phyloP scores from a whole-genome alignment of 148 eudicot genomes.

The Talinum fruticosum region DNA sequence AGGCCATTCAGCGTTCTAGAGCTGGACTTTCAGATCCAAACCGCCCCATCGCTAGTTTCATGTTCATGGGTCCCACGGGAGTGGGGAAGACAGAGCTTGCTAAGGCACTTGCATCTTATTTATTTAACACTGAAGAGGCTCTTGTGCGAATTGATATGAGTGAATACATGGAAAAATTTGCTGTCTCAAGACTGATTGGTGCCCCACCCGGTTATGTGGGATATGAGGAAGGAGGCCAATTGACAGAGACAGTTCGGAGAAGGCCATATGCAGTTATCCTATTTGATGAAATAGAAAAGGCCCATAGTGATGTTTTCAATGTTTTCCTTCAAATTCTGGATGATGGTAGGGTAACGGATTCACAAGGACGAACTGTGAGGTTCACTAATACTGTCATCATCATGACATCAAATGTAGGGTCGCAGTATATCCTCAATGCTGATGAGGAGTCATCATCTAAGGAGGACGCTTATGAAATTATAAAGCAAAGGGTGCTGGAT shows the following conservation, averaged over 20 bases:
- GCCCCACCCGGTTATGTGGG: constrained; percentile 96
- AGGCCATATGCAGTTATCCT: constrained; percentile 84
- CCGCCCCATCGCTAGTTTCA: constrained; percentile 88
- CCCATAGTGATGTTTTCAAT: constrained; percentile 80
- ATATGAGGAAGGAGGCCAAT: constrained; percentile 86
- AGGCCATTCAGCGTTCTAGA: constrained; percentile 92
- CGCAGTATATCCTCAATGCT: constrained; percentile 72
- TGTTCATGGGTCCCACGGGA: constrained; percentile 98
- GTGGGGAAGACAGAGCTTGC: constrained; percentile 93
- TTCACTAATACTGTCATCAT: constrained; percentile 87
- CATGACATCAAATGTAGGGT: constrained; percentile 96
- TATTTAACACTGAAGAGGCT: constrained; percentile 89
- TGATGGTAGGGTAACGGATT: constrained; percentile 88
- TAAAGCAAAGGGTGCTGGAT: constrained; percentile 84
- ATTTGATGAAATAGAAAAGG: constrained; percentile 92
- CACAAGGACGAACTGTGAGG: constrained; percentile 90
- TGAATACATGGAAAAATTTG: constrained; percentile 88
- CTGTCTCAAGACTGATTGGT: constrained; percentile 77
- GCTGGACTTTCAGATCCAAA: constrained; percentile 96
- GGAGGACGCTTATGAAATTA: constrained; percentile 68
- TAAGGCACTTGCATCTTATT: constrained; percentile 69
- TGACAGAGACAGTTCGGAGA: constrained; percentile 75
- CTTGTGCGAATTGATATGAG: constrained; percentile 93
- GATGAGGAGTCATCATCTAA: constrained; percentile 53
- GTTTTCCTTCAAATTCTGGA: constrained; percentile 82